Conservation (phyloP, 129 eudicot species). For the Escallonia herrerae region DNA sequence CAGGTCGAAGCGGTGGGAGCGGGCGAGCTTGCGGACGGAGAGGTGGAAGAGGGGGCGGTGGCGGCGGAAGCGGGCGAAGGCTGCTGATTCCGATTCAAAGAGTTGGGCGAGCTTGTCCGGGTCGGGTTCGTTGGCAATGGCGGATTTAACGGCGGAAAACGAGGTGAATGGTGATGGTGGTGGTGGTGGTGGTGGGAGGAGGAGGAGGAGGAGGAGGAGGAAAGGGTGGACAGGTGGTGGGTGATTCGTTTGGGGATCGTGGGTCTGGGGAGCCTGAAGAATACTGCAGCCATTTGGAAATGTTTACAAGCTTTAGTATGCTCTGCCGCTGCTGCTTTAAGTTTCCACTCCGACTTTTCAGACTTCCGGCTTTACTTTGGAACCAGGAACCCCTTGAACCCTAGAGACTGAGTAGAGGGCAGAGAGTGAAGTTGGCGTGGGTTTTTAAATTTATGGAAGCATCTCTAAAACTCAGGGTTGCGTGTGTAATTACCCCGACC, state of each 20-base stretch:
- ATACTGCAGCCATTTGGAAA: not conserved
- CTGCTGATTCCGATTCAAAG: slow-evolving; percentile 21
- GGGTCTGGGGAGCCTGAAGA: slow-evolving; percentile 17
- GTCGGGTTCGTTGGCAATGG: slow-evolving; percentile 30
- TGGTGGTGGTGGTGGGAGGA: slow-evolving; percentile 14
- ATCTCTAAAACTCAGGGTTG: too few relatives aligned
- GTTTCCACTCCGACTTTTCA: too few relatives aligned
- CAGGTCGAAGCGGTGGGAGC: slow-evolving; percentile 36
- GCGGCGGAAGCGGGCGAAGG: slow-evolving; percentile 37
- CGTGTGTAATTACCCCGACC: too few relatives aligned
- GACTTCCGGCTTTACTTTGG: too few relatives aligned
- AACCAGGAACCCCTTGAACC: too few relatives aligned
- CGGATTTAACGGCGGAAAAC: slow-evolving; percentile 31
- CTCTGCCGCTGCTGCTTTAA: too few relatives aligned
- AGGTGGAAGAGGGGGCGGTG: slow-evolving; percentile 33
- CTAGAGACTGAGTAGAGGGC: too few relatives aligned
- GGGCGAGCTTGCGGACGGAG: slow-evolving; percentile 32
- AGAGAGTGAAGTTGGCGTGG: too few relatives aligned
- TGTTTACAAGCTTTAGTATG: too few relatives aligned
- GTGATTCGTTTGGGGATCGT: slow-evolving; percentile 14
- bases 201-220: slow-evolving; percentile 17
- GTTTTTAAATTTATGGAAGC: too few relatives aligned
- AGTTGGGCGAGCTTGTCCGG: slow-evolving; percentile 35
- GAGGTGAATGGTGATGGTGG: slow-evolving; percentile 15
- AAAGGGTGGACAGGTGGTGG: slow-evolving; percentile 6